Conservation (phyloP, 768 basidiomycete genomes). For the Saitozyma podzolica region DNA sequence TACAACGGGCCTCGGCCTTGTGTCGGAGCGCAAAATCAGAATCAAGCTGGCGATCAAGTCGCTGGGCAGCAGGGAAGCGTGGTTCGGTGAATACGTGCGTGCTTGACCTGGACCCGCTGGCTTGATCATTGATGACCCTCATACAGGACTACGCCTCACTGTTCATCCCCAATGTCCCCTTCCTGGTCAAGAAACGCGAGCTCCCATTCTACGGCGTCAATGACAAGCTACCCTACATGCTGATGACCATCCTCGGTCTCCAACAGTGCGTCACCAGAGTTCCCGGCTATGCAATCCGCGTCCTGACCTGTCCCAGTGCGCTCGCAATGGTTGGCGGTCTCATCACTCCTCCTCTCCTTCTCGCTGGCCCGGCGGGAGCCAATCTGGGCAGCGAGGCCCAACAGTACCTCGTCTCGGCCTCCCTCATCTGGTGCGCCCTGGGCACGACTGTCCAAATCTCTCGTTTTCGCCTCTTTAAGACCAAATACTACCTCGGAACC, state of each 20-base stretch:
- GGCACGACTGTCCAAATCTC: constrained; percentile 32
- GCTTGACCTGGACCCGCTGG: neutral
- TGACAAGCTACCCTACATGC: constrained; percentile 24
- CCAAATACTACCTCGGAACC: constrained; percentile 25
- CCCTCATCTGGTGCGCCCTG: constrained; percentile 28
- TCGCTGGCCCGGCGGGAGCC: constrained; percentile 28
- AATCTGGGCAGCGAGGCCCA: constrained; percentile 23
- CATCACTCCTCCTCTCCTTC: constrained; percentile 25
- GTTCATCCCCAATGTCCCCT: constrained; percentile 33
- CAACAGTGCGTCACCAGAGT: constrained; percentile 11
- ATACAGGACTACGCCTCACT: constrained; percentile 23
- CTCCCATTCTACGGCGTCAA: constrained; percentile 34
- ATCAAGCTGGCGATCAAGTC: constrained; percentile 17
- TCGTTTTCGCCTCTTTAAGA: constrained; percentile 18
- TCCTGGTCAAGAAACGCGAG: constrained; percentile 18
- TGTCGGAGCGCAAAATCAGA: constrained; percentile 8
- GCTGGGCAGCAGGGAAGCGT: constrained; percentile 19
- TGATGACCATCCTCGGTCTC: constrained; percentile 28
- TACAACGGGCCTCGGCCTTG: constrained; percentile 14
- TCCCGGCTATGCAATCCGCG: no score
- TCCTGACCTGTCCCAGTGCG: constrained; percentile 1
- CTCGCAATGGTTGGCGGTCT: constrained; percentile 34
- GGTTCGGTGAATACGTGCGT: constrained; percentile 31
- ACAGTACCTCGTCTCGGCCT: constrained; percentile 28
- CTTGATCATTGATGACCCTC: neutral